Conservation (phyloP, 768 basidiomycete genomes). For the Amanita exitialis region DNA sequence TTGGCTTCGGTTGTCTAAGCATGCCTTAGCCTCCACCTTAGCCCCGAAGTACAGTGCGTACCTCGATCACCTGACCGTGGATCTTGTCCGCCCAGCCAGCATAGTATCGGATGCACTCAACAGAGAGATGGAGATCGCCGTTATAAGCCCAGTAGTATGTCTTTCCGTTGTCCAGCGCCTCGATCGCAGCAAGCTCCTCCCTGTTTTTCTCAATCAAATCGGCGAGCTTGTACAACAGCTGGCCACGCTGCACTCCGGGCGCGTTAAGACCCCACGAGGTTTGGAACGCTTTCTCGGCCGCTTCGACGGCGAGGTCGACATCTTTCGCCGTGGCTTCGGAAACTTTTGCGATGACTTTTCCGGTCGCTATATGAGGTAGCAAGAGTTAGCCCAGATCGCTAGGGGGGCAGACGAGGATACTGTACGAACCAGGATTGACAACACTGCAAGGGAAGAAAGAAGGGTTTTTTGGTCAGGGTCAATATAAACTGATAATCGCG, state of each 20-base stretch:
- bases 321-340: conserved; percentile 56
- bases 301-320: conserved; percentile 66
- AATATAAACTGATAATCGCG: background rate
- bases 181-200: conserved; percentile 64
- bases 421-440: conserved; percentile 40
- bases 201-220: conserved; percentile 49
- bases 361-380: conserved; percentile 35
- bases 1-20: background rate
- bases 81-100: conserved; percentile 90
- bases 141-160: conserved; percentile 36
- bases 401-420: background rate
- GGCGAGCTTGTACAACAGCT: conserved; percentile 53
- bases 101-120: conserved; percentile 61
- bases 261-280: conserved; percentile 60
- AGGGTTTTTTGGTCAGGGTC: background rate
- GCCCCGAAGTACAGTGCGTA: conserved; percentile 6
- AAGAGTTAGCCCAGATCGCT: background rate
- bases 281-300: conserved; percentile 48
- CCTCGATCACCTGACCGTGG: conserved; percentile 65
- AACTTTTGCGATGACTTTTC: conserved; percentile 48
- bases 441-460: conserved; percentile 24
- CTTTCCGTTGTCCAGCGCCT: conserved; percentile 67
- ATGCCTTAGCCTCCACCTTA: background rate
- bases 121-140: conserved; percentile 36
- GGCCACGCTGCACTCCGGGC: conserved; percentile 42